Percentiles rank a stretch among this genome's conserved stretches.
phyloP scores from a whole-genome alignment of 1,139 yeast species.

The Saccharomyces hybrid region DNA sequence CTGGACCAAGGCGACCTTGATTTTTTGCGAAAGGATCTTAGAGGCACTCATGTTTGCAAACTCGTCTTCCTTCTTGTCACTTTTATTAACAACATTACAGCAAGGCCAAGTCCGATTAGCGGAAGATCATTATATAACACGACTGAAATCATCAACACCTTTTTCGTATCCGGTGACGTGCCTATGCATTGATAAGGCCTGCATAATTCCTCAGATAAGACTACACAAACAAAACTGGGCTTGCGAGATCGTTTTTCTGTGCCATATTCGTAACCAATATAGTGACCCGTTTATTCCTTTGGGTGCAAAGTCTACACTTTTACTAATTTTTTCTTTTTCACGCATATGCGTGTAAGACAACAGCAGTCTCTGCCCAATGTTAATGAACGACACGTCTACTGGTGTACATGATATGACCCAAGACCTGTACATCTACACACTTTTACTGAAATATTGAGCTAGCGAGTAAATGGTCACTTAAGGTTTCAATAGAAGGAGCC shows the following conservation, averaged over 20 bases:
- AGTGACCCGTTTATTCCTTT: too few species aligned
- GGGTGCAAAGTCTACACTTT: too few species aligned
- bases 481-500: background rate
- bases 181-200: background rate
- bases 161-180: background rate
- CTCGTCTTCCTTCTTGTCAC: background rate
- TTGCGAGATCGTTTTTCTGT: too few species aligned
- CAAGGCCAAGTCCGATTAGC: background rate
- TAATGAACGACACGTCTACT: too few species aligned
- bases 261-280: too few species aligned
- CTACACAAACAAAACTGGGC: too few species aligned
- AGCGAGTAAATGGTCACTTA: background rate
- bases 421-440: too few species aligned
- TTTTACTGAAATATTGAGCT: background rate
- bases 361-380: too few species aligned
- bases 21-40: slow-evolving; percentile 34
- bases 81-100: background rate
- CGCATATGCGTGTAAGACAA: too few species aligned
- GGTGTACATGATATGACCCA: too few species aligned
- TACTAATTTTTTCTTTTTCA: too few species aligned
- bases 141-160: background rate
- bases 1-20: slow-evolving; percentile 45
- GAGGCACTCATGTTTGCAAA: slow-evolving; percentile 6
- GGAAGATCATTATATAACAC: background rate
- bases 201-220: too few species aligned